These are phyloP conservation scores for Hypoxylon rickii DNA, from an alignment of 495 filamentous ascomycete species.

Conservation along the genomic window DNA sequence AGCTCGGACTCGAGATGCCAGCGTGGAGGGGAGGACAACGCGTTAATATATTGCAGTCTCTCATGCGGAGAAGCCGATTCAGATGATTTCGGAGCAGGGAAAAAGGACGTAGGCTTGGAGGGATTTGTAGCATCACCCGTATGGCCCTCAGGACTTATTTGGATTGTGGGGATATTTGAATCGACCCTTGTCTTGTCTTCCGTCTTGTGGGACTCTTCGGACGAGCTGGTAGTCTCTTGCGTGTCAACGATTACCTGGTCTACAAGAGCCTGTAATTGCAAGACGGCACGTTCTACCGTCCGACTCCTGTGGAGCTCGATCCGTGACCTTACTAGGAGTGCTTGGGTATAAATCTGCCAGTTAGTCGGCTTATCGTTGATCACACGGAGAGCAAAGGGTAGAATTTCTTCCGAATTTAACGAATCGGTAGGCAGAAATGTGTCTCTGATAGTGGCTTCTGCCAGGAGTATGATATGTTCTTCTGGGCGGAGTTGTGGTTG, in stretches of 20 bases:
- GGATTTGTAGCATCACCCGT: constrained; percentile 1
- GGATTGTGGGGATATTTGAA: constrained; percentile 44
- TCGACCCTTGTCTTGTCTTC: constrained; percentile 13
- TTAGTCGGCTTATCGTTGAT: constrained; percentile 88
- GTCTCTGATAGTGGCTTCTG: constrained; percentile 87
- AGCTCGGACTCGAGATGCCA: constrained; percentile 96
- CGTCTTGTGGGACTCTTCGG: constrained; percentile 5
- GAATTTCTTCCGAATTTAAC: constrained; percentile 87
- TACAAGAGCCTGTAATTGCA: constrained; percentile 94
- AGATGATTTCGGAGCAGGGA: constrained; percentile 73
- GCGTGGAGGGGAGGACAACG: constrained; percentile 77
- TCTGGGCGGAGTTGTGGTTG: constrained; percentile 83
- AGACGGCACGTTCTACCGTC: constrained; percentile 83
- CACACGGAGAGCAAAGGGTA: constrained; percentile 88
- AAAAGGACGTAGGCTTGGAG: constrained; percentile 69
- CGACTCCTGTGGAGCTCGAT: constrained; percentile 85
- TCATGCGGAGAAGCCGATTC: constrained; percentile 79
- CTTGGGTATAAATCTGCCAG: constrained; percentile 98
- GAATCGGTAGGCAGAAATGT: constrained; percentile 78
- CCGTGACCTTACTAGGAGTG: constrained; percentile 80
- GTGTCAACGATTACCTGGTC: constrained; percentile 96
- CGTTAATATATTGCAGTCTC: constrained; percentile 79
- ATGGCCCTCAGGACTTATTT: constrained; percentile 40
- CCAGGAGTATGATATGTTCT: constrained; percentile 82
- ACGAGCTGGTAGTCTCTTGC: constrained; percentile 46